These are phyloP conservation scores for Sequoia sempervirens DNA, from an alignment of 75 land plant species.

Conservation along the genomic window DNA sequence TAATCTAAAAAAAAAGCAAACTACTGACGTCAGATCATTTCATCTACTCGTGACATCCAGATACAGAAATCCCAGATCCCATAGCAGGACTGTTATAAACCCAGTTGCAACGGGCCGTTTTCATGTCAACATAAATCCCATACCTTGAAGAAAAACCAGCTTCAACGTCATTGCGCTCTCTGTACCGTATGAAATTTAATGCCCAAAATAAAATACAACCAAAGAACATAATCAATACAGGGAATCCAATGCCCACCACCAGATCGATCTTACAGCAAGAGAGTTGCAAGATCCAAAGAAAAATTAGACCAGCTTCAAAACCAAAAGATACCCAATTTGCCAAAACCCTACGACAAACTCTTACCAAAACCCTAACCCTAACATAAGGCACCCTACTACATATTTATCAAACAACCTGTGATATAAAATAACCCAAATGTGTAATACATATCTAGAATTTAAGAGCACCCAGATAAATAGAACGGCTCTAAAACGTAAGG, in stretches of 20 bases:
- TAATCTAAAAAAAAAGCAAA: background rate
- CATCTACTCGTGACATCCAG: background rate
- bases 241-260: too few species aligned
- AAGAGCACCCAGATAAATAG: background rate
- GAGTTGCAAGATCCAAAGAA: background rate
- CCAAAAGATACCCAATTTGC: background rate
- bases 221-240: background rate
- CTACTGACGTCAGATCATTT: background rate
- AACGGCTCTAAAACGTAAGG: background rate
- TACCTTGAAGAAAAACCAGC: background rate
- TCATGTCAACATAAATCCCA: background rate
- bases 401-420: background rate
- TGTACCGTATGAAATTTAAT: background rate
- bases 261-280: background rate
- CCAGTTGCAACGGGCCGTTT: background rate
- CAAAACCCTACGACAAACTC: background rate
- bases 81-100: background rate
- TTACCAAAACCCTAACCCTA: slow-evolving; percentile 9
- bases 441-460: background rate
- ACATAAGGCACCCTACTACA: background rate
- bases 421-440: background rate
- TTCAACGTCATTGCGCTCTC: background rate
- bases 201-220: background rate
- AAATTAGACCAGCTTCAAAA: background rate
- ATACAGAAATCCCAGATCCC: background rate